Base-by-base conservation (phyloP, 768 basidiomycete species). In the Phaeolepiota aurea region DNA sequence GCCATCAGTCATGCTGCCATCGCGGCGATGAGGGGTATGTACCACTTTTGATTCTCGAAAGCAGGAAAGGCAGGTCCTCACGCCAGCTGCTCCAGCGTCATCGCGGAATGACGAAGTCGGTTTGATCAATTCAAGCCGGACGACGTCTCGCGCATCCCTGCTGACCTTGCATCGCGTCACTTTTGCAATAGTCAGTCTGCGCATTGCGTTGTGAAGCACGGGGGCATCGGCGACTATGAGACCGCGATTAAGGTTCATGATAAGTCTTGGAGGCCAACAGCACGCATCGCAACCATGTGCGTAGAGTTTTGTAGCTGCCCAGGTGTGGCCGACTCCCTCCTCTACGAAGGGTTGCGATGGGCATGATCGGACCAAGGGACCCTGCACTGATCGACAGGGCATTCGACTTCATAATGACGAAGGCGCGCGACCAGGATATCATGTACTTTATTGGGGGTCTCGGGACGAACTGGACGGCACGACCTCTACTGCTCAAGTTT, bases 61-160 rank as follows among this genome's bases (percentile, higher is more conserved):
- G 2, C 20, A 18, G 28, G 25, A 21, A n/a, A n/a, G n/a, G n/a
- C n/a, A n/a, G n/a, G n/a, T n/a, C n/a, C n/a, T n/a, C 43, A 4
- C 5, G n/a, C n/a, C 15, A 13, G 12, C 28, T 11, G 39, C 5
- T 46, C 2, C 54, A 92, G 87, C 35, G 82, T 87, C n/a, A 58
- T 94, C 48, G 65, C 72, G 35, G 85, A 89, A 54, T 65, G 94
- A 38, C 64, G 69, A 49, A 61, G 63, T 18, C 80, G 87, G 41
- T 97, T 96, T 66, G 62, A 66, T 23, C 63, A 74, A 20, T 89
- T 80, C 55, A 69, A 76, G 44, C 85, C 78, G n/a, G 76, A 77
- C 5, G 86, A 94, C 53, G 77, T 83, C 50, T 82, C 81, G 0
- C 66, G 60, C 40, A 87, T 98, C 48, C 87, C 89, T 4, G 73